These are phyloP conservation scores for Sequoiadendron giganteum DNA, from an alignment of 75 land plant genomes.

Conservation along the genomic window DNA sequence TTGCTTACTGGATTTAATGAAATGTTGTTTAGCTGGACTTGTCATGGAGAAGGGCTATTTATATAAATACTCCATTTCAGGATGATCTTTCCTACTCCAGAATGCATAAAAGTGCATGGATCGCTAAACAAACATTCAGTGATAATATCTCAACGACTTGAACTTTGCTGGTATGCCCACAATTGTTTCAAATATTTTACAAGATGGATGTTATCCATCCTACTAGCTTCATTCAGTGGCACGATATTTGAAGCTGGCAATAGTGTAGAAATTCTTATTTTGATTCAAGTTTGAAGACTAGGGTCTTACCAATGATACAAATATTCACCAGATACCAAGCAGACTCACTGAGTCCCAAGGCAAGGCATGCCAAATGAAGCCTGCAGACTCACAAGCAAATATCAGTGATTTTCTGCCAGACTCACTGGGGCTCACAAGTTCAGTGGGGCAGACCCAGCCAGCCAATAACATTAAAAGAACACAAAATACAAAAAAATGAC, in stretches of 20 bases:
- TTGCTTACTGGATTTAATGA: neutral
- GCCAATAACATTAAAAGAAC: too few species aligned
- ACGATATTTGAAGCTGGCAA: neutral
- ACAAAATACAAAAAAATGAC: too few species aligned
- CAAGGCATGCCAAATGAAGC: too few species aligned
- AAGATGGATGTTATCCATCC: neutral
- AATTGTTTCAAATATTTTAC: neutral
- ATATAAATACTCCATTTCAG: neutral
- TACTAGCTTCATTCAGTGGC: neutral
- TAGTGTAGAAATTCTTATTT: neutral
- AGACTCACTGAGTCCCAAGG: too few species aligned
- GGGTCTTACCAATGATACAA: too few species aligned
- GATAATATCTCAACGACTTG: neutral
- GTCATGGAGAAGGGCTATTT: neutral
- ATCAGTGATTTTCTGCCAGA: too few species aligned
- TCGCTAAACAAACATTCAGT: neutral
- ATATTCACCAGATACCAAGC: too few species aligned
- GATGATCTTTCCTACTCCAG: neutral
- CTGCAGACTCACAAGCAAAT: too few species aligned
- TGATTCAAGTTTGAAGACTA: neutral
- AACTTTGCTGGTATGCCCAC: neutral
- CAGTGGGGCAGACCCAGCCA: too few species aligned
- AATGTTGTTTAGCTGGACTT: neutral
- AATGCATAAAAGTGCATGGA: neutral
- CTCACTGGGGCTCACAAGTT: too few species aligned